Evolutionary conservation across 495 filamentous ascomycete species (phyloP), one percentile per base, ranked within the genome.

Genomic region (Aspergillus homomorphus): DNA sequence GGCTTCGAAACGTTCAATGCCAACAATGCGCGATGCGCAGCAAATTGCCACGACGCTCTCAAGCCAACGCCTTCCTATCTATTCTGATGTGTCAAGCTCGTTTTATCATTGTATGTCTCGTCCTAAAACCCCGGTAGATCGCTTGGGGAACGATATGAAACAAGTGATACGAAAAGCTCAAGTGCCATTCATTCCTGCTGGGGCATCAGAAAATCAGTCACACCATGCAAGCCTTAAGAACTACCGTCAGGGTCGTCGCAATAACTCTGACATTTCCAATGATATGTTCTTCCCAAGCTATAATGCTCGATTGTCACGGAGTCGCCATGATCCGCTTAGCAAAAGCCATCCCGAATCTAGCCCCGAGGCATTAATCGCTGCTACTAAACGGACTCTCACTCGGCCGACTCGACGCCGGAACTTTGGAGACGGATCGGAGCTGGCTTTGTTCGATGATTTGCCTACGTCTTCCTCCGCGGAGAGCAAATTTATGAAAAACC

Each of bases 371-470:
- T 24, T 63, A 9, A 57, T 58, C 30, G 45, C 82, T 24, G 74
- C 82, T 22, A 70, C 79, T 2, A 89, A 89, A 69, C 79, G 81
- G 43, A 85, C 86, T 23, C 73, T 96, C 43, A 90, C 81, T 58
- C 86, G 88, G 68, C 92, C 91, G 3, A 83, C 84, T 24, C 82
- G 84, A 42, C 80, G 84, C 55, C 84, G 87, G 28, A 85, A 90
- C 65, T 98, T 93, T 73, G 94, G 94, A 4, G 91, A 96, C 72
- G 94, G 94, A 20, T 89, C 83, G 42, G 94, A 98, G 69, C 75
- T 98, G 26, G 93, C 97, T 58, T 83, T 82, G 14, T 98, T 98
- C 69, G 94, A 98, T 64, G 94, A 98, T 73, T 76, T 98, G 51
- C 95, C 95, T 14, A 98, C 91, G 1, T 96, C 91, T 24, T 86